These are phyloP conservation scores for Heritiera littoralis DNA, from an alignment of 345 rosid genomes.

Conservation along the genomic window DNA sequence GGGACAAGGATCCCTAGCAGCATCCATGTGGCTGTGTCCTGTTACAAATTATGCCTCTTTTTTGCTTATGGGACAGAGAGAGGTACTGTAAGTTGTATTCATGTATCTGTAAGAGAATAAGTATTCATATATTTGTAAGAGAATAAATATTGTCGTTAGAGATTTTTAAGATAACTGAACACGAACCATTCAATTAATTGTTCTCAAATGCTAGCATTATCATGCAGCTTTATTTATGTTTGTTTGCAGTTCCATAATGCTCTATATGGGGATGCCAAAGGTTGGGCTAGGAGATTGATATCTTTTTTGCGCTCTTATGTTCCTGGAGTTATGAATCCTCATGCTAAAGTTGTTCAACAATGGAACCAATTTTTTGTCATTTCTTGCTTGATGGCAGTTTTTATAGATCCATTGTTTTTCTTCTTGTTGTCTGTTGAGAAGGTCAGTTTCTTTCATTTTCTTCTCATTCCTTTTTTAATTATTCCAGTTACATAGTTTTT, in stretches of 20 bases:
- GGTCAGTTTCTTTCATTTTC: slow-evolving; percentile 36
- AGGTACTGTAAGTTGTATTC: neutral
- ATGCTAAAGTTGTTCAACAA: slow-evolving; percentile 52
- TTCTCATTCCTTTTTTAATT: neutral
- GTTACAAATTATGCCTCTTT: neutral
- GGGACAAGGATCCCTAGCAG: neutral
- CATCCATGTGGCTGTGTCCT: neutral
- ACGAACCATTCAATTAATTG: neutral
- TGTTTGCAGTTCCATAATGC: slow-evolving; percentile 59
- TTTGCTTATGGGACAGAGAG: neutral
- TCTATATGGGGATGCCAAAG: slow-evolving; percentile 80
- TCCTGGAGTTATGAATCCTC: slow-evolving; percentile 86
- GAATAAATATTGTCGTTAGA: neutral
- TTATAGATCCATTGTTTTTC: slow-evolving; percentile 80
- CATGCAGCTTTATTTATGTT: slow-evolving; percentile 1
- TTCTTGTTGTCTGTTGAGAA: slow-evolving; percentile 50
- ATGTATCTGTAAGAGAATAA: neutral
- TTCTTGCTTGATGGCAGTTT: slow-evolving; percentile 69
- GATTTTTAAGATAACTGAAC: neutral
- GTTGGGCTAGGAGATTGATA: slow-evolving; percentile 65
- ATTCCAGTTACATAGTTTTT: neutral
- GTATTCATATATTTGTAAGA: neutral
- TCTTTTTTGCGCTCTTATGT: slow-evolving; percentile 38
- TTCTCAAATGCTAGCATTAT: neutral
- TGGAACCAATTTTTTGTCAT: slow-evolving; percentile 77